A percentile compares a stretch with the other conserved stretches of the same genome.
Evolutionary conservation across 345 rosid species (phyloP).

Genomic region (Populus ilicifolia): DNA sequence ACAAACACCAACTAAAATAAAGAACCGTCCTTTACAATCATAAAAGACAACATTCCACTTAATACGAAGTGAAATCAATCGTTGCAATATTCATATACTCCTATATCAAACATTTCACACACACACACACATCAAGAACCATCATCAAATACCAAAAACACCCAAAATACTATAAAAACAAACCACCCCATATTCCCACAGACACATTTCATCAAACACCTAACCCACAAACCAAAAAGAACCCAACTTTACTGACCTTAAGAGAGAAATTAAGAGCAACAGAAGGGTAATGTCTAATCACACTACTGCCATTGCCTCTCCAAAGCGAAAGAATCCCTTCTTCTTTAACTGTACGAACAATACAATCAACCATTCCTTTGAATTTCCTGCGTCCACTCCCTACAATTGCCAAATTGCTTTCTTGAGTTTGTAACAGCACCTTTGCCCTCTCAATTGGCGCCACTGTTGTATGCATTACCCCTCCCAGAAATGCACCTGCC

Average conservation of each 20-base stretch:
- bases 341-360: conserved; percentile 72
- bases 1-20: not conserved
- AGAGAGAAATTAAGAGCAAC: conserved; percentile 97
- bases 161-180: not conserved
- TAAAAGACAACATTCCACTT: not conserved
- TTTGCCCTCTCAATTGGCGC: conserved; percentile 95
- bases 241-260: conserved; percentile 36
- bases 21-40: not conserved
- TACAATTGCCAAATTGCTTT: conserved; percentile 80
- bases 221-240: conserved; percentile 16
- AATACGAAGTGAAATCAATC: not conserved
- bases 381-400: conserved; percentile 62
- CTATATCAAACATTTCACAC: no score
- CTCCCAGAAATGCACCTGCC: conserved; percentile 96
- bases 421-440: conserved; percentile 87
- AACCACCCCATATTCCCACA: not conserved
- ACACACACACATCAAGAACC: not conserved
- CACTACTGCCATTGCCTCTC: conserved; percentile 97
- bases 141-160: not conserved
- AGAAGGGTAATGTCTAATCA: conserved; percentile 89
- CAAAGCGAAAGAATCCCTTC: conserved; percentile 84
- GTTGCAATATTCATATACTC: no score
- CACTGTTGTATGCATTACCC: conserved; percentile 90
- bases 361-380: conserved; percentile 89
- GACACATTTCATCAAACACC: conserved; percentile 32